These are phyloP conservation scores for Porogramme epimiltina DNA, from an alignment of 1,284 basidiomycete genomes.

Conservation along the genomic window DNA sequence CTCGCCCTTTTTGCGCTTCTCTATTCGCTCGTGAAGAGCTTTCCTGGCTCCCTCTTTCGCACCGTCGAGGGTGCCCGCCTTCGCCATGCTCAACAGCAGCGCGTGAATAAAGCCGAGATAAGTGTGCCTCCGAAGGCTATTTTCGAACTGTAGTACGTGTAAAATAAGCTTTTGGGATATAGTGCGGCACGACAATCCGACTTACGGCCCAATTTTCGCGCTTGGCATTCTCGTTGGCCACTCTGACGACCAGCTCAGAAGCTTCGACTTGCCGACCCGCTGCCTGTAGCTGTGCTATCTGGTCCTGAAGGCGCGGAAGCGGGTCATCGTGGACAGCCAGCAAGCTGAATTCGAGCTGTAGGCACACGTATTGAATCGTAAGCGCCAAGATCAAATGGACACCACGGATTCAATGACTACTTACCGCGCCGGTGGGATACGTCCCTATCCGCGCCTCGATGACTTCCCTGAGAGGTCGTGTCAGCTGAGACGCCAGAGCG, in stretches of 20 bases:
- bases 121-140: slow-evolving; percentile 80
- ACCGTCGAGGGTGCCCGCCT: slow-evolving; percentile 54
- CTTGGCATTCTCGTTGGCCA: slow-evolving; percentile 79
- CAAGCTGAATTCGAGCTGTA: slow-evolving; percentile 87
- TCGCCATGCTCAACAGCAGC: slow-evolving; percentile 67
- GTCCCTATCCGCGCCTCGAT: slow-evolving; percentile 86
- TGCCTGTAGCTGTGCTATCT: slow-evolving; percentile 51
- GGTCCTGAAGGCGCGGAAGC: slow-evolving; percentile 62
- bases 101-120: slow-evolving; percentile 80
- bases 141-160: slow-evolving; percentile 74
- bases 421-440: slow-evolving; percentile 82
- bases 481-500: not conserved
- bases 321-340: slow-evolving; percentile 84
- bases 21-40: slow-evolving; percentile 54
- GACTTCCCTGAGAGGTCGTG: slow-evolving; percentile 55
- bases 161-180: not conserved
- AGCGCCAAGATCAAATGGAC: not conserved
- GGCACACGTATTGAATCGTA: not conserved
- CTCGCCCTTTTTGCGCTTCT: slow-evolving; percentile 50
- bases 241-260: slow-evolving; percentile 57
- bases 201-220: slow-evolving; percentile 80
- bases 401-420: too few species aligned
- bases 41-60: slow-evolving; percentile 51
- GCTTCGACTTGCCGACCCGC: slow-evolving; percentile 46
- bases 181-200: slow-evolving; percentile 46